Percentiles rank a stretch among this genome's conserved stretches.
Evolutionary conservation across 495 filamentous ascomycete genomes (phyloP).

Genomic region (Penicillium subrubescens): DNA sequence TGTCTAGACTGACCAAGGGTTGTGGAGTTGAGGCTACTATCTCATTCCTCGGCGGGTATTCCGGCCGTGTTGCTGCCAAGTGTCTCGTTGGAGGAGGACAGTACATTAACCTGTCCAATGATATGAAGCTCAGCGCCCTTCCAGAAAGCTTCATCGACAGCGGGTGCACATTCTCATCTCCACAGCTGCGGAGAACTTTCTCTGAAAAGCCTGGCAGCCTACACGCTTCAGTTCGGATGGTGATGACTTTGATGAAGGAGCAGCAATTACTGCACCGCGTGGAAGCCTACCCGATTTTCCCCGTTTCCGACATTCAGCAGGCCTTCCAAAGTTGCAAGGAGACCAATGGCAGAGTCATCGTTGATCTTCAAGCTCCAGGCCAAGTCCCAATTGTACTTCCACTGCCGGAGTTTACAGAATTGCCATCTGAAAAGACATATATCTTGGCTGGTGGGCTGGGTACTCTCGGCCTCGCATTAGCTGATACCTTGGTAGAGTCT

Average conservation of each 20-base stretch:
- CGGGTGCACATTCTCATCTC: constrained; percentile 24
- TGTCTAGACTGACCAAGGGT: constrained; percentile 23
- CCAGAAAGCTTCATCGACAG: constrained; percentile 25
- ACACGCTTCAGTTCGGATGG: constrained; percentile 14
- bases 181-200: constrained; percentile 12
- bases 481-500: constrained; percentile 34
- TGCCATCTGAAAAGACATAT: constrained; percentile 27
- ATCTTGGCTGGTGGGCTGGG: constrained; percentile 40
- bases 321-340: constrained; percentile 18
- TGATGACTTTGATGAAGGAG: constrained; percentile 23
- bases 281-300: constrained; percentile 18
- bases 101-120: constrained; percentile 26
- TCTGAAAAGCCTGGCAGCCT: constrained; percentile 19
- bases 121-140: constrained; percentile 27
- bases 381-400: constrained; percentile 26
- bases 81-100: constrained; percentile 24
- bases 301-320: constrained; percentile 14
- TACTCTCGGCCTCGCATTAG: constrained; percentile 36
- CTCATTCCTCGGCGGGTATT: constrained; percentile 20
- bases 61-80: constrained; percentile 22
- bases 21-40: constrained; percentile 23
- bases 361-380: constrained; percentile 21
- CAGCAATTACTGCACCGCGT: constrained; percentile 17
- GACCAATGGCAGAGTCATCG: constrained; percentile 12
- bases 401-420: constrained; percentile 10